Base-by-base conservation (phyloP, 768 basidiomycete species). In the Galerina sulciceps region DNA sequence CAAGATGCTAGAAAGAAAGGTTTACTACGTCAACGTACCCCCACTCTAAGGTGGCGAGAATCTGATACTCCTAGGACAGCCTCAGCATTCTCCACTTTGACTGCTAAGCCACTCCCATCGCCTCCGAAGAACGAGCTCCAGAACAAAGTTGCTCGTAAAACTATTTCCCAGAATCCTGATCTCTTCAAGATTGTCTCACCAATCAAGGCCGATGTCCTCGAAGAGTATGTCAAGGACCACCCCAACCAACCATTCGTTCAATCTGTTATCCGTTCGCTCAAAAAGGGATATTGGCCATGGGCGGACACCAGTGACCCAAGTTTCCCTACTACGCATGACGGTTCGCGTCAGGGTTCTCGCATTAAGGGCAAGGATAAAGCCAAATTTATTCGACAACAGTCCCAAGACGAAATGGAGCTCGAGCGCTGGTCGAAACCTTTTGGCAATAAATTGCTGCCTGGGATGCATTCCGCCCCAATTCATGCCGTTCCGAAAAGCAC, bases 281-380 rank as follows among this genome's bases (percentile, higher is more conserved):
- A 64, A 0, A 62, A 76, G 1, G 81, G 81, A 1, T 81, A 81
- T 61, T 83, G 80, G 81, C 82, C 81, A 0, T 77, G 58, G 54
- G 75, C 75, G 0, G 58, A 74, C 14, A 73, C 73, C 5, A 48
- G 45, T 40, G 22, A 60, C 18, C 51, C 44, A 1, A 57, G 20
- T 4, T 68, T 65, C 26, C 75, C 72, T 15, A 48, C 37, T 8
- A 69, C 64, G 0, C 60, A 60, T 20, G 73, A 76, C 43, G 65
- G 57, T 40, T 69, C 69, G 9, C 17, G 42, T 48, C 62, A 47
- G 34, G 57, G 57, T 47, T 34, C 44, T 57, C 62, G 63, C 5
- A 55, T 61, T 45, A 64, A 59, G 11, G 52, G 55, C 36, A 56
- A 60, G 15, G 55, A 61, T 1, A 62, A 75, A 47, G 37, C 23